Evolutionary conservation across 257 asterid species (phyloP).

Genomic region (Nicotiana knightiana): DNA sequence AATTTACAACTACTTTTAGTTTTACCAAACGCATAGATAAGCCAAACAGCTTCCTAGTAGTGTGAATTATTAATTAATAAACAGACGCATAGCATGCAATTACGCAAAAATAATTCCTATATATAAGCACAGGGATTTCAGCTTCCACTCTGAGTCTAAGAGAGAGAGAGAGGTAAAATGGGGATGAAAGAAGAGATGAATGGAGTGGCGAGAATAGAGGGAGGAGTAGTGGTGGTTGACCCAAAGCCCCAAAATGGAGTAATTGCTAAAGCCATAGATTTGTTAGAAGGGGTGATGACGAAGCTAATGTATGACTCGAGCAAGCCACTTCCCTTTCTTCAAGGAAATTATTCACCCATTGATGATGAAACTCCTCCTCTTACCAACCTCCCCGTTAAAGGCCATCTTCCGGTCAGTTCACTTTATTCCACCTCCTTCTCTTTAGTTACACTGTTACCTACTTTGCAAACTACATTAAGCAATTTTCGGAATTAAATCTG

Average conservation of each 20-base stretch:
- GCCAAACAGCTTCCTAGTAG: too few relatives aligned
- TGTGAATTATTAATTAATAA: too few relatives aligned
- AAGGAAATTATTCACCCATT: constrained; percentile 70
- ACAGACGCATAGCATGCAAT: too few relatives aligned
- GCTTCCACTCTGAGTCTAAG: too few relatives aligned
- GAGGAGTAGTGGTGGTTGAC: constrained; percentile 52
- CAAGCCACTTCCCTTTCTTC: constrained; percentile 61
- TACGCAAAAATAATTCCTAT: too few relatives aligned
- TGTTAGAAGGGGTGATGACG: constrained; percentile 60
- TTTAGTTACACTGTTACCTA: too few relatives aligned
- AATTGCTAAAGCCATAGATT: constrained; percentile 61
- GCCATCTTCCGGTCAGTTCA: constrained; percentile 74
- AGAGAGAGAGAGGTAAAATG: constrained; percentile 20
- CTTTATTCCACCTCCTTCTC: too few relatives aligned
- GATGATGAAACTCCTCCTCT: constrained; percentile 81
- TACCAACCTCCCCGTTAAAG: constrained; percentile 51
- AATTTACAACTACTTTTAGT: too few relatives aligned
- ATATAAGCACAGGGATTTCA: too few relatives aligned
- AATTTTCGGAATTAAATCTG: background rate
- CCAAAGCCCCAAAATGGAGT: constrained; percentile 67
- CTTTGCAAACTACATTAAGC: background rate
- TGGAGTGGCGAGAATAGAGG: constrained; percentile 34
- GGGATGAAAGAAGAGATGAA: constrained; percentile 19
- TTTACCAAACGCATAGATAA: too few relatives aligned
- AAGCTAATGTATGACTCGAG: constrained; percentile 63